Evolutionary conservation across 1,284 basidiomycete genomes (phyloP), one percentile per base, ranked within the genome.

Genomic region (Fomes fomentarius): DNA sequence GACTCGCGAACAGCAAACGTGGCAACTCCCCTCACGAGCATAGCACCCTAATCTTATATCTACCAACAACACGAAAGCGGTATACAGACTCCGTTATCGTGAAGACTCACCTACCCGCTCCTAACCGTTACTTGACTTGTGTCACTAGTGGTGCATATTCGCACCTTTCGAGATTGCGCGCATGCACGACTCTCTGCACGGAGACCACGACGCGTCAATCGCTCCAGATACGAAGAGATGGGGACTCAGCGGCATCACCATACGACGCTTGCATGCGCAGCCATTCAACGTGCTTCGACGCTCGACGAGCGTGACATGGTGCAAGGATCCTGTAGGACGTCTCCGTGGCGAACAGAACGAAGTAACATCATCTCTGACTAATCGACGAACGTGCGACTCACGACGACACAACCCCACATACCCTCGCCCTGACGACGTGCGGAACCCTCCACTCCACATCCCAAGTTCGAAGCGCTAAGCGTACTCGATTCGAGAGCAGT

Each of bases 331-430:
- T 42, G 19, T 33, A 42, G 10, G 12, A 9, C n/a, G 39, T 26
- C 41, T 34, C 30, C n/a, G 30, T 25, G 39, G 31, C 47, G 24
- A 15, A 38, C 33, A 42, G 26, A 45, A 44, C 45, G 37, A 52
- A 47, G 53, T 34, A 52, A 40, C 48, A 61, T 61, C 56, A 61
- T 58, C 46, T 38, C 37, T 25, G 53, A n/a, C 39, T 33, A 48
- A 22, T 26, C 48, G 39, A 57, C 56, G 28, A 64, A 68, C 50
- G 38, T 64, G 63, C 63, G 63, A 69, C 66, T 69, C 67, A 69
- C 67, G 59, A 69, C 67, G 58, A 60, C 59, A 52, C 61, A 57
- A 54, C 52, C 47, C 55, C 51, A 48, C 35, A 44, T 19, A 35
- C 38, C 38, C 41, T 19, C 47, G 40, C 26, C 47, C 39, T 47